Conservation (phyloP, 768 basidiomycete genomes). For the Exsudoporus frostii region DNA sequence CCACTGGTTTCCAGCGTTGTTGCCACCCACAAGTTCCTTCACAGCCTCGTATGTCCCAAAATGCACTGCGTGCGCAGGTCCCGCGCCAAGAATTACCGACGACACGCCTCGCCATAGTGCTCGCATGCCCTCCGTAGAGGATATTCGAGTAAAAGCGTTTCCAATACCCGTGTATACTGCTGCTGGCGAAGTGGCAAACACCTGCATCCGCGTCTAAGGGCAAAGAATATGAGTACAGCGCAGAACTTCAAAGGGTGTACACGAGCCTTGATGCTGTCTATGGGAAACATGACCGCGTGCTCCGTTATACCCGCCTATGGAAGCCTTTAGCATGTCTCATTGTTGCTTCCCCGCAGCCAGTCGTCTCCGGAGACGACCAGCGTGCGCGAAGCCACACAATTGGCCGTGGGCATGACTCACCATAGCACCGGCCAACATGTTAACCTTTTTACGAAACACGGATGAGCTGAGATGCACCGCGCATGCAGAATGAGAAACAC, state of each 20-base stretch:
- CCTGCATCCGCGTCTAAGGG: slow-evolving; percentile 95
- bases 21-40: slow-evolving; percentile 90
- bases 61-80: slow-evolving; percentile 97
- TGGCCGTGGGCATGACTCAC: slow-evolving; percentile 47
- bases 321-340: slow-evolving; percentile 15
- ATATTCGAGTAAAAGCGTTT: slow-evolving; percentile 88
- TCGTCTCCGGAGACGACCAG: background rate
- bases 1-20: slow-evolving; percentile 73
- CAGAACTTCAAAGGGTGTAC: background rate
- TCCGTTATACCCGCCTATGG: slow-evolving; percentile 95
- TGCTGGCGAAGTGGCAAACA: slow-evolving; percentile 81
- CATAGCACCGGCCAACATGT: slow-evolving; percentile 96
- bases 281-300: slow-evolving; percentile 97
- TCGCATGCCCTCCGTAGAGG: slow-evolving; percentile 88
- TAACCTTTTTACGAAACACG: slow-evolving; percentile 53
- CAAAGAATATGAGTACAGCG: slow-evolving; percentile 1
- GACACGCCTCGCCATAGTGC: slow-evolving; percentile 95
- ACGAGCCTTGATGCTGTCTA: slow-evolving; percentile 96
- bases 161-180: slow-evolving; percentile 88
- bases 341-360: background rate
- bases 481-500: slow-evolving; percentile 9
- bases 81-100: slow-evolving; percentile 93
- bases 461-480: slow-evolving; percentile 16
- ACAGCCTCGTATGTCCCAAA: slow-evolving; percentile 95
- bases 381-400: background rate